Evolutionary conservation across 148 eudicot genomes (phyloP).

Genomic region (Hydrangea macrophylla): DNA sequence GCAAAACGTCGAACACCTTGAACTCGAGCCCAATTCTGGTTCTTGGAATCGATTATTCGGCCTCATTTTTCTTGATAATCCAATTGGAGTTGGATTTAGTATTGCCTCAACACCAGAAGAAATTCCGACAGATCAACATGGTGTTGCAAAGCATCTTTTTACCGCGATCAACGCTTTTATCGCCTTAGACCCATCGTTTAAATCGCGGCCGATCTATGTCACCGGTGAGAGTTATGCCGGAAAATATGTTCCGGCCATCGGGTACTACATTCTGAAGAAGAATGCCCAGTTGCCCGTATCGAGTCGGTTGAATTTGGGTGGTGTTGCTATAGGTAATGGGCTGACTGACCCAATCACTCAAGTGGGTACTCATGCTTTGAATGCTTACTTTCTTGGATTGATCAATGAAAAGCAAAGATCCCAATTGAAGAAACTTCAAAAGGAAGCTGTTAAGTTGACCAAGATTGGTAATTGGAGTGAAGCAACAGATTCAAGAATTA

Average conservation of each 20-base stretch:
- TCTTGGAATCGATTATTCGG: constrained; percentile 74
- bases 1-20: constrained; percentile 17
- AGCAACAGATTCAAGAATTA: constrained; percentile 53
- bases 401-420: constrained; percentile 54
- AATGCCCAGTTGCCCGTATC: constrained; percentile 29
- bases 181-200: constrained; percentile 32
- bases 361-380: constrained; percentile 63
- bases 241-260: constrained; percentile 70
- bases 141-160: constrained; percentile 65
- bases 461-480: constrained; percentile 44
- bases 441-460: constrained; percentile 27
- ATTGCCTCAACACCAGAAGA: constrained; percentile 50
- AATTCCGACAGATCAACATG: constrained; percentile 62
- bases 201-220: constrained; percentile 56
- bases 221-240: constrained; percentile 97
- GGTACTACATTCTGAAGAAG: constrained; percentile 54
- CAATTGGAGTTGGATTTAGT: constrained; percentile 85
- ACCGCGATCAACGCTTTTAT: constrained; percentile 52
- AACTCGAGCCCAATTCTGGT: constrained; percentile 40
- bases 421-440: constrained; percentile 47
- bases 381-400: constrained; percentile 58
- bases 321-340: constrained; percentile 83
- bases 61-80: constrained; percentile 69
- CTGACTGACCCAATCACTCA: constrained; percentile 69
- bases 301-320: constrained; percentile 52